These are phyloP conservation scores for Pleurotus tuoliensis DNA, from an alignment of 768 basidiomycete species.

Conservation along the genomic window DNA sequence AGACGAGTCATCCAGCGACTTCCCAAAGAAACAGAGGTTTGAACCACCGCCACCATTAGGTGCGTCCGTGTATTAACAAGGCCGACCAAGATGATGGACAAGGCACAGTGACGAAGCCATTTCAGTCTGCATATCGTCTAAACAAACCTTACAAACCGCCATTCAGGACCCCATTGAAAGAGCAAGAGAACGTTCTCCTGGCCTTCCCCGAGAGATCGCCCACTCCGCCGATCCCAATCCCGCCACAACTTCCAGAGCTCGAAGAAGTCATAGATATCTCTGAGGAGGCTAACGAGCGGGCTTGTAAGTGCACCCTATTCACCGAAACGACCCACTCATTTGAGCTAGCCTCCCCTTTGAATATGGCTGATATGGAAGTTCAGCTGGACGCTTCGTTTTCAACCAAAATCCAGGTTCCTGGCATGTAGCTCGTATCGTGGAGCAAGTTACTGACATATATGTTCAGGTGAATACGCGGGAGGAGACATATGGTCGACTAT, in stretches of 20 bases:
- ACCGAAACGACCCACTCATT: neutral
- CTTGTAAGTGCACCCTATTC: neutral
- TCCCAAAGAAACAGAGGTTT: conserved; percentile 21
- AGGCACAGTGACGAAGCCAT: conserved; percentile 42
- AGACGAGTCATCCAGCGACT: neutral
- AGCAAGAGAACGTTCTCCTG: neutral
- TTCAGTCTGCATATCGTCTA: conserved; percentile 34
- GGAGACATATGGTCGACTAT: conserved; percentile 33
- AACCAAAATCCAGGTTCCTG: conserved; percentile 36
- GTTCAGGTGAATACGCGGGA: conserved; percentile 21
- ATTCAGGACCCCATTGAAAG: conserved; percentile 22
- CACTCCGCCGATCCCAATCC: too few relatives aligned
- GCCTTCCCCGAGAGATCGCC: neutral
- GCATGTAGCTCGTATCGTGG: neutral
- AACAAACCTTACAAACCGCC: conserved; percentile 46
- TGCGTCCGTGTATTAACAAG: conserved; percentile 11
- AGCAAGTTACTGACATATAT: neutral
- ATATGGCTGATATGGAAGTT: conserved; percentile 25
- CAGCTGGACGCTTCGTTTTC: conserved; percentile 37
- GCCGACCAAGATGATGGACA: neutral
- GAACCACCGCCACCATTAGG: conserved; percentile 28
- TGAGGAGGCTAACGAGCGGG: neutral
- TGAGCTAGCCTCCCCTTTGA: conserved; percentile 8
- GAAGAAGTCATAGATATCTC: too few relatives aligned
- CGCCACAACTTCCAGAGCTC: too few relatives aligned